Conservation (phyloP, 2,329 filamentous ascomycete species). For the Cordyceps javanica region DNA sequence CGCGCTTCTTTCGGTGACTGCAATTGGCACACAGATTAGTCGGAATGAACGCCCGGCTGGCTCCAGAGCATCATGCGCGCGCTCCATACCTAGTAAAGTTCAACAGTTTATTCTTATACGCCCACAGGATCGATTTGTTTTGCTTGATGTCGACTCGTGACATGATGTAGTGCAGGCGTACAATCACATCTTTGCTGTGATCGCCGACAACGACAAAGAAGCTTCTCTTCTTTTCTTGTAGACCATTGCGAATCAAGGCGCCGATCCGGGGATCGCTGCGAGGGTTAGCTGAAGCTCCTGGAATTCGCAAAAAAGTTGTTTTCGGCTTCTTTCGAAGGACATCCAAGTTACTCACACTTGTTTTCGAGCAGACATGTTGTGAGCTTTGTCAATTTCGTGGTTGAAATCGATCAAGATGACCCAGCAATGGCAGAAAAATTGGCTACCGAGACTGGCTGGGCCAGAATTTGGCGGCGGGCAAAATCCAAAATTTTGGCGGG, state of each 20-base stretch:
- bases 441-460: slow-evolving; percentile 7
- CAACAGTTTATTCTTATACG: slow-evolving; percentile 95
- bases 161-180: slow-evolving; percentile 88
- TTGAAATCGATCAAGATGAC: slow-evolving; percentile 9
- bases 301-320: neutral
- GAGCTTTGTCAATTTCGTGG: slow-evolving; percentile 13
- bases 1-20: slow-evolving; percentile 93
- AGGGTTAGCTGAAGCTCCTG: neutral
- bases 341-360: slow-evolving; percentile 35
- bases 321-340: neutral
- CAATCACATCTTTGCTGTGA: slow-evolving; percentile 91
- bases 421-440: slow-evolving; percentile 7
- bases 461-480: slow-evolving; percentile 25
- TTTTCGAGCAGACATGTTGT: slow-evolving; percentile 53
- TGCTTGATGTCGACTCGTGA: slow-evolving; percentile 84
- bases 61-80: neutral
- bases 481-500: slow-evolving; percentile 36
- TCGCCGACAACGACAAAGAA: slow-evolving; percentile 98
- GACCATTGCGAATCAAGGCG: slow-evolving; percentile 83
- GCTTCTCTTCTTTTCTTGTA: slow-evolving; percentile 93
- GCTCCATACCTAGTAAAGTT: slow-evolving; percentile 70
- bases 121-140: slow-evolving; percentile 90
- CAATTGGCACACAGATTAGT: slow-evolving; percentile 11
- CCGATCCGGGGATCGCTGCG: slow-evolving; percentile 80
- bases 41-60: neutral